Evolutionary conservation across 2,329 filamentous ascomycete genomes (phyloP).

Genomic region (Fusarium torreyae): DNA sequence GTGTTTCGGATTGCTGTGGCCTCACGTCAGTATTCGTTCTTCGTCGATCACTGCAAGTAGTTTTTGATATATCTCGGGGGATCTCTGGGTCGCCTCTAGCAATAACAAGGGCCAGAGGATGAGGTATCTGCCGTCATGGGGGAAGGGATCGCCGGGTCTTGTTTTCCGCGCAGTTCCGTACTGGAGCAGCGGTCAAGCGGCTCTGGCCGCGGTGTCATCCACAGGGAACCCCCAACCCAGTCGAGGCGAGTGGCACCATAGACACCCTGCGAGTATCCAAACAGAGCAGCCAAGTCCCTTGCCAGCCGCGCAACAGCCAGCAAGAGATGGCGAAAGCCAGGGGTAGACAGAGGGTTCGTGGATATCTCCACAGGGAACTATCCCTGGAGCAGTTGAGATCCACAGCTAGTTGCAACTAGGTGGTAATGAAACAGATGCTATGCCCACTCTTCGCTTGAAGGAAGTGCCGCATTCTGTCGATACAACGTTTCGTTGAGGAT

Average conservation of each 20-base stretch:
- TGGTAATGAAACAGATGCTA: slow-evolving; percentile 22
- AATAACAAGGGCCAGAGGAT: slow-evolving; percentile 21
- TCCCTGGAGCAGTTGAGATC: slow-evolving; percentile 37
- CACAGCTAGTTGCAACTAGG: slow-evolving; percentile 34
- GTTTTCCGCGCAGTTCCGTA: slow-evolving; percentile 28
- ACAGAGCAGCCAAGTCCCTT: slow-evolving; percentile 32
- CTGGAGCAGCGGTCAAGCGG: slow-evolving; percentile 38
- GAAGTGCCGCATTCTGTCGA: slow-evolving; percentile 16
- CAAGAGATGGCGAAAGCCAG: slow-evolving; percentile 39
- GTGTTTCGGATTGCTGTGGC: slow-evolving; percentile 90
- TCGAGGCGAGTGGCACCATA: slow-evolving; percentile 39
- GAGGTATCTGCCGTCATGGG: slow-evolving; percentile 37
- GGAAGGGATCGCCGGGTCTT: slow-evolving; percentile 40
- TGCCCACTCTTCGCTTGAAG: slow-evolving; percentile 43
- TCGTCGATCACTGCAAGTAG: slow-evolving; percentile 15
- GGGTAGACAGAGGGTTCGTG: slow-evolving; percentile 32
- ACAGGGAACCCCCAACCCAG: slow-evolving; percentile 30
- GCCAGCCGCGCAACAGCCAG: slow-evolving; percentile 31
- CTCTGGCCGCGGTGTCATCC: slow-evolving; percentile 29
- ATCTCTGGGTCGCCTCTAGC: slow-evolving; percentile 27
- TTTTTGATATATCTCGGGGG: not conserved
- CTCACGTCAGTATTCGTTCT: slow-evolving; percentile 48
- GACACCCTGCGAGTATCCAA: slow-evolving; percentile 35
- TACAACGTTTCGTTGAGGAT: slow-evolving; percentile 14
- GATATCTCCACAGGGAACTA: slow-evolving; percentile 42